Evolutionary conservation across 768 basidiomycete species (phyloP).

Genomic region (Pleurotus djamor): DNA sequence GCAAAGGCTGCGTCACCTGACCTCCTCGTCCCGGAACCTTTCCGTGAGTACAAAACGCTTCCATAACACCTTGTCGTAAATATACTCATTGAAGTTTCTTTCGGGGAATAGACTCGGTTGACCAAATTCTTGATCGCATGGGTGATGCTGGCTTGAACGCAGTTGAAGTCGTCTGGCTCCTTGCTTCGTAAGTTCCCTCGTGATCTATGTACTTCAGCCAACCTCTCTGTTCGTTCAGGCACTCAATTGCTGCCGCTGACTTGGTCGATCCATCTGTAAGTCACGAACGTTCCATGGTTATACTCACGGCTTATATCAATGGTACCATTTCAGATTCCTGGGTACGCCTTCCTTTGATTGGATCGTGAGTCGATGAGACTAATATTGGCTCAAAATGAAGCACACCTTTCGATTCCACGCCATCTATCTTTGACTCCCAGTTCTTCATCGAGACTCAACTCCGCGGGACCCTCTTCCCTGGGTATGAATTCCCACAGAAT

Average conservation of each 20-base stretch:
- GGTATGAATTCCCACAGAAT: constrained; percentile 19
- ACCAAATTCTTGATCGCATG: constrained; percentile 17
- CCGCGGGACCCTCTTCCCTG: constrained; percentile 38
- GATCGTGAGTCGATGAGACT: neutral
- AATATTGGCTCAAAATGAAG: constrained; percentile 10
- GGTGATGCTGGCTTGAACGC: constrained; percentile 31
- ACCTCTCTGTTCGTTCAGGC: constrained; percentile 8
- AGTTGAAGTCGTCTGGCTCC: constrained; percentile 32
- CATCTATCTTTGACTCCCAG: constrained; percentile 39
- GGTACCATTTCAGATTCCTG: constrained; percentile 12
- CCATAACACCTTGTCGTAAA: no score
- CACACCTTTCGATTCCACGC: constrained; percentile 46
- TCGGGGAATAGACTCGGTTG: neutral
- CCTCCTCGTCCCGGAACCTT: constrained; percentile 24
- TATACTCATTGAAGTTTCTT: no score
- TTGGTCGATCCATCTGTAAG: constrained; percentile 24
- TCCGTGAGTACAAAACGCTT: constrained; percentile 9
- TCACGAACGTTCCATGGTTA: constrained; percentile 13
- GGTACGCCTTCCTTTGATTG: neutral
- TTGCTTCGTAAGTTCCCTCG: constrained; percentile 24
- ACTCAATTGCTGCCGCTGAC: constrained; percentile 26
- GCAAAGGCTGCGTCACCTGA: constrained; percentile 29
- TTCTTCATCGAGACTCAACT: constrained; percentile 44
- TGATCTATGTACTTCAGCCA: neutral
- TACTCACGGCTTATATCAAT: constrained; percentile 9